Evolutionary conservation across 495 filamentous ascomycete genomes (phyloP), one percentile per base, ranked within the genome.

Genomic region (Clohesyomyces aquaticus): DNA sequence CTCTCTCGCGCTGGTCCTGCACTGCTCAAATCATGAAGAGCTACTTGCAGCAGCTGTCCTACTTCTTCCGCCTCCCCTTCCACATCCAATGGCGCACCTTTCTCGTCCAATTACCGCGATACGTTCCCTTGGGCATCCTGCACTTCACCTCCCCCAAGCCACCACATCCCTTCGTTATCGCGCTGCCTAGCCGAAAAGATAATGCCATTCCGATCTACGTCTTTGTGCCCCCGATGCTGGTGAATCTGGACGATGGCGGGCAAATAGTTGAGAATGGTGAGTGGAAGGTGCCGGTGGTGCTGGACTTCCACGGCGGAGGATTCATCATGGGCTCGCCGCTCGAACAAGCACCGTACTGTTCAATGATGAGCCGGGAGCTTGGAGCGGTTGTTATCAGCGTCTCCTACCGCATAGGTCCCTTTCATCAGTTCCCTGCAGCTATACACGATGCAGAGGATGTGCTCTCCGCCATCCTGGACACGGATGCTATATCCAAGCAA

Each of bases 281-380:
- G 28, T 69, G 66, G 66, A 69, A 58, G 46, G 52, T 71, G 2
- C 71, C 71, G 4, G 66, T 73, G 12, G 51, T 68, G 2, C 29
- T 73, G 26, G 71, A 73, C 35, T 73, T 73, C 47, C 71, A 73
- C 48, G 71, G 71, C n/a, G 71, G 71, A 18, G 71, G 71, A 18
- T 73, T 73, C 35, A 63, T 71, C 26, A 65, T 73, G 59, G 71
- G 71, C 18, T 60, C 52, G 1, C 61, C 58, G 14, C 59, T 73
- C 11, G 71, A 73, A 42, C 71, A 73, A 45, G 71, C 71, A 3
- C 71, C 71, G 10, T 71, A 72, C 42, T 64, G 51, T 18, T 65
- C 71, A 14, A 62, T 65, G 62, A 59, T 73, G 65, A 32, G 58
- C 2, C 25, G 69, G 12, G 55, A 64, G 50, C 58, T 71, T 2